Conservation (phyloP, 2,329 filamentous ascomycete species). For the Aaosphaeria arxii region DNA sequence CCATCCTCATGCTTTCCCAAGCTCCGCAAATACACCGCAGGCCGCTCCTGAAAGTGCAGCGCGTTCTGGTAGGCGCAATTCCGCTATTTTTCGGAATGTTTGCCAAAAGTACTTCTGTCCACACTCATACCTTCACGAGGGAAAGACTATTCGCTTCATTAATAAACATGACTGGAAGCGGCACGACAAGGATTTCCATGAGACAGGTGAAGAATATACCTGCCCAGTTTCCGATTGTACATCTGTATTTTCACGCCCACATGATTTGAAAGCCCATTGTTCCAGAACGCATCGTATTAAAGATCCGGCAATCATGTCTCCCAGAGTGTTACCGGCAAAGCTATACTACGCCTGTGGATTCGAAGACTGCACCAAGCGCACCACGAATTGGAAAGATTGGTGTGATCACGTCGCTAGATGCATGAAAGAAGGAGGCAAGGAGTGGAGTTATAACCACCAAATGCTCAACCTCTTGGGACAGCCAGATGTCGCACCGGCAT, state of each 20-base stretch:
- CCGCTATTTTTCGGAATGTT: no score
- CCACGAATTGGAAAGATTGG: background rate
- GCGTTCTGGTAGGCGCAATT: no score
- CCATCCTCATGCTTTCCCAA: no score
- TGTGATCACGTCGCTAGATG: background rate
- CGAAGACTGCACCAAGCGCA: background rate
- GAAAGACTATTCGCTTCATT: background rate
- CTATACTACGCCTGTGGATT: background rate
- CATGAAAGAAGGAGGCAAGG: background rate
- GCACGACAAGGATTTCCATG: background rate
- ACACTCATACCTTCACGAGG: slow-evolving; percentile 5
- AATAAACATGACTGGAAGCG: background rate
- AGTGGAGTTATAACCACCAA: background rate
- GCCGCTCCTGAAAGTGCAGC: no score
- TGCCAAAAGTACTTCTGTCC: no score
- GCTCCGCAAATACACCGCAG: no score
- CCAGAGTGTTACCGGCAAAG: background rate
- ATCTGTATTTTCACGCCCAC: background rate
- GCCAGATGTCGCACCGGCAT: no score
- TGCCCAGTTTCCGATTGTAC: background rate
- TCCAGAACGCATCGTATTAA: background rate
- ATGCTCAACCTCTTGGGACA: background rate
- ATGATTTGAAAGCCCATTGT: background rate
- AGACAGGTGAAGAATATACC: background rate
- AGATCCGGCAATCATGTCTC: background rate